Conservation (phyloP, 2,329 filamentous ascomycete genomes). For the Rugonectria rugulosa region DNA sequence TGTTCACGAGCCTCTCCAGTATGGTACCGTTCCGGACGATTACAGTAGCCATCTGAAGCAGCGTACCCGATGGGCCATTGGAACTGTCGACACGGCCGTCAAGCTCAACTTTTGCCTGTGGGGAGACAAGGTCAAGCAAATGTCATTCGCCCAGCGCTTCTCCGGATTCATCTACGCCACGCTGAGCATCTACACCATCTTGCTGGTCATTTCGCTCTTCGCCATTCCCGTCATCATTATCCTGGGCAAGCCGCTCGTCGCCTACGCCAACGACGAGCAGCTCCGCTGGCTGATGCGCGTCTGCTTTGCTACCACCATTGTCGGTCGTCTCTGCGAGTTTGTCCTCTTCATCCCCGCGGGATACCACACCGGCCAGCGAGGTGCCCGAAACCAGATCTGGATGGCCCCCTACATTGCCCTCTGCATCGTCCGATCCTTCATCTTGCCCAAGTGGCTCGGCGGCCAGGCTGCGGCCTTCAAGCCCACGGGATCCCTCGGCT, state of each 20-base stretch:
- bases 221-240: slow-evolving; percentile 66
- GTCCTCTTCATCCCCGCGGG: slow-evolving; percentile 66
- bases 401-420: slow-evolving; percentile 69
- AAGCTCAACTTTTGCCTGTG: slow-evolving; percentile 68
- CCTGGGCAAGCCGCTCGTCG: slow-evolving; percentile 64
- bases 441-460: slow-evolving; percentile 66
- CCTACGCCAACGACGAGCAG: slow-evolving; percentile 60
- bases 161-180: slow-evolving; percentile 65
- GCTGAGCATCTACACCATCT: slow-evolving; percentile 63
- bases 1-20: slow-evolving; percentile 66
- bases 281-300: slow-evolving; percentile 66
- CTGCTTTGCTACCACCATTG: slow-evolving; percentile 59
- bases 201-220: slow-evolving; percentile 62
- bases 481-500: slow-evolving; percentile 64
- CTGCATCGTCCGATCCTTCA: slow-evolving; percentile 64
- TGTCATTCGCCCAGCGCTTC: slow-evolving; percentile 65
- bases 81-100: slow-evolving; percentile 65
- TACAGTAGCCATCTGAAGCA: slow-evolving; percentile 64
- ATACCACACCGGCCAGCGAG: slow-evolving; percentile 66
- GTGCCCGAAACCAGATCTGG: slow-evolving; percentile 65
- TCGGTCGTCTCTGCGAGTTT: slow-evolving; percentile 64
- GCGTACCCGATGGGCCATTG: slow-evolving; percentile 62
- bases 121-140: slow-evolving; percentile 59
- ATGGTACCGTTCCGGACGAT: slow-evolving; percentile 65
- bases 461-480: slow-evolving; percentile 66